Evolutionary conservation across 768 basidiomycete genomes (phyloP).

Genomic region (Sarcodon sp.): DNA sequence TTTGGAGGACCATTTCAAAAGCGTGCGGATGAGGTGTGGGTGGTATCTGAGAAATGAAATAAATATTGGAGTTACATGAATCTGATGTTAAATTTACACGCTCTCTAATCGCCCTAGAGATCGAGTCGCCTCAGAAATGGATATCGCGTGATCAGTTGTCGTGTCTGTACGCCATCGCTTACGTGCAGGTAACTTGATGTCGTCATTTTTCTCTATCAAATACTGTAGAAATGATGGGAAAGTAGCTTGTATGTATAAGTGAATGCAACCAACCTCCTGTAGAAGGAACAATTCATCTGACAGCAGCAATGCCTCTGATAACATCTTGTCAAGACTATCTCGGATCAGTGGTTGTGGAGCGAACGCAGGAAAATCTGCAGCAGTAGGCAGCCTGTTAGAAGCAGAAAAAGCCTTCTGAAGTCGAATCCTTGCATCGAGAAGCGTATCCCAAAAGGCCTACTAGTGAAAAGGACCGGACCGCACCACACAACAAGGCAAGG

Average conservation of each 20-base stretch:
- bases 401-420: conserved; percentile 69
- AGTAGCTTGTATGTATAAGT: background rate
- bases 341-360: conserved; percentile 23
- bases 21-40: conserved; percentile 58
- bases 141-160: conserved; percentile 24
- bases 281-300: conserved; percentile 57
- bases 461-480: background rate
- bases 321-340: conserved; percentile 33
- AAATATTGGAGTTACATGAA: conserved; percentile 3
- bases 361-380: conserved; percentile 17
- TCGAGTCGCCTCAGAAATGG: conserved; percentile 23
- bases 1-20: conserved; percentile 93
- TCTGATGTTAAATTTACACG: background rate
- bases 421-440: conserved; percentile 86
- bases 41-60: conserved; percentile 33
- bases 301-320: conserved; percentile 46
- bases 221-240: conserved; percentile 4
- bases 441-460: conserved; percentile 74
- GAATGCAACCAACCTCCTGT: conserved; percentile 39
- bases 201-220: conserved; percentile 27
- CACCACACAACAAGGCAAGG: conserved; percentile 1
- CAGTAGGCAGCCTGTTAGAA: conserved; percentile 50
- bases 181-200: conserved; percentile 32
- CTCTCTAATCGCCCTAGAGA: conserved; percentile 11
- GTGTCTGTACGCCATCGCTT: conserved; percentile 39